A percentile compares a stretch with the other conserved stretches of the same genome.
Conservation (phyloP, 768 basidiomycete genomes). For the Mycena capillaripes region DNA sequence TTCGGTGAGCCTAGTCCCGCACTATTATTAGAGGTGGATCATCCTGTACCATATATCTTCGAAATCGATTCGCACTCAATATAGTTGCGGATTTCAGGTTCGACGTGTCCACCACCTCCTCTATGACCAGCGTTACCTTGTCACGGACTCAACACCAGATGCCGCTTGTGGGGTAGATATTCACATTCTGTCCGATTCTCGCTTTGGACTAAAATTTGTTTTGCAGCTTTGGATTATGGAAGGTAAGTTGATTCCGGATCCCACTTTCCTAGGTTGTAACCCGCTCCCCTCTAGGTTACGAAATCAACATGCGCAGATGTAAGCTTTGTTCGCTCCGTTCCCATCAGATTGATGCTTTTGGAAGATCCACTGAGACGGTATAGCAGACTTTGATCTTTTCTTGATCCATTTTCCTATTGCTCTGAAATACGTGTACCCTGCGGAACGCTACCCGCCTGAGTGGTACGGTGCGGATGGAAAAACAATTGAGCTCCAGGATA, state of each 20-base stretch:
- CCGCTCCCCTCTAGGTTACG: constrained; percentile 61
- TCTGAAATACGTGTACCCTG: constrained; percentile 83
- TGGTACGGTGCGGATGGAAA: constrained; percentile 84
- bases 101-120: neutral
- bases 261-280: constrained; percentile 48
- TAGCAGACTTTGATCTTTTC: constrained; percentile 80
- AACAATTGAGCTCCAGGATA: constrained; percentile 56
- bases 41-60: no score
- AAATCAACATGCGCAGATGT: constrained; percentile 74
- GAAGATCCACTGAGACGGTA: neutral
- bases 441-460: constrained; percentile 83
- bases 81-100: no score
- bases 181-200: neutral
- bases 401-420: constrained; percentile 92
- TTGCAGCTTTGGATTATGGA: constrained; percentile 78
- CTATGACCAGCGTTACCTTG: constrained; percentile 70
- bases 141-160: constrained; percentile 77
- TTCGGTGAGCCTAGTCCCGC: no score
- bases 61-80: no score
- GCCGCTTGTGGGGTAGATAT: constrained; percentile 78
- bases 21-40: no score
- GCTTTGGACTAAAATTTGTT: neutral
- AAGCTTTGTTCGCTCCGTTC: constrained; percentile 34
- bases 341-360: neutral
- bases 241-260: constrained; percentile 58